Evolutionary conservation across 306 rosid genomes (phyloP), one percentile per base, ranked within the genome.

Genomic region (Arachis hypogaea): DNA sequence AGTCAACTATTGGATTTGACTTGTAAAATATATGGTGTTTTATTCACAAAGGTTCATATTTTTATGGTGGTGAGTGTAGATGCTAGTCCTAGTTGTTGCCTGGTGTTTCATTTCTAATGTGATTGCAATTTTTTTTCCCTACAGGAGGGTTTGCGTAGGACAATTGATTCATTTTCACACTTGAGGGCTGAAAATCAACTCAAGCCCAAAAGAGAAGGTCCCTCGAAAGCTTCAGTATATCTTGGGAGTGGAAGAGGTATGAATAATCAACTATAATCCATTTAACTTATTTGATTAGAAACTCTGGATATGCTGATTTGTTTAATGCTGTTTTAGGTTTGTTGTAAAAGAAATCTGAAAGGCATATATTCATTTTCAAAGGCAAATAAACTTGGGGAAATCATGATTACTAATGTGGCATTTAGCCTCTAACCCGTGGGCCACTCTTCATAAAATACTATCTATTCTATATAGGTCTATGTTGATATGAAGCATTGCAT

Each of bases 81-180:
- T 68, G 57, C 68, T 40, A 64, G 69, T 59, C 63, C 56, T 73
- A 56, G 43, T 64, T 75, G 66, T 67, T 44, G 64, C 66, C 7
- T 9, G 50, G 58, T 43, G 54, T 12, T 76, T 30, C 54, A 42
- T 44, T 54, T 49, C 46, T 29, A 46, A 40, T 44, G 42, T n/a
- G 82, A 59, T 77, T 69, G 59, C 68, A 22, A 8, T 69, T 78
- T 4, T 52, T 52, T 52, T 52, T 76, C 77, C 63, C 68, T 84
- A 82, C 87, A 92, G 99, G 98, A 92, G 69, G 98, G 99, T 75
- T 79, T 95, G n/a, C 83, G 69, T 41, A 92, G 87, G 83, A 95
- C 99, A 63, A 81, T 92, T 47, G 90, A 90, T 52, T 88, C 99
- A 66, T 95, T 82, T 68, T 81, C 93, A 76, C 93, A 90, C 79